Percentiles rank a stretch among this genome's conserved stretches.
Evolutionary conservation across 2,329 filamentous ascomycete species (phyloP).

Genomic region (Colletotrichum graminicola): DNA sequence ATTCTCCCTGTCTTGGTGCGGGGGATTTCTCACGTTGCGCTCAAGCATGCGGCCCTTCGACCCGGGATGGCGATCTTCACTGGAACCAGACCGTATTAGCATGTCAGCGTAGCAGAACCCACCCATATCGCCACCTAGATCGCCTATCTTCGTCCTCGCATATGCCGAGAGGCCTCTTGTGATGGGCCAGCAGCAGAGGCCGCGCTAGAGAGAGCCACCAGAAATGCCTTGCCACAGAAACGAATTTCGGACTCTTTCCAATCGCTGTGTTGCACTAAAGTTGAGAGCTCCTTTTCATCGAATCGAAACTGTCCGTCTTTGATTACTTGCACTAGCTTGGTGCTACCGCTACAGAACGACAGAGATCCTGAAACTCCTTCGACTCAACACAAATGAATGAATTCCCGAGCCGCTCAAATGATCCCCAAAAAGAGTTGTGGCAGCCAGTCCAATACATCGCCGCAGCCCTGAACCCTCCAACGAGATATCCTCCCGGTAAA

Average conservation of each 20-base stretch:
- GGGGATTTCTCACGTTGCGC: conserved; percentile 6
- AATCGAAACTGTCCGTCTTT: neutral
- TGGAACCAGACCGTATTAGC: neutral
- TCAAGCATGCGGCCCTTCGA: neutral
- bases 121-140: neutral
- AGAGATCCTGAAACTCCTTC: neutral
- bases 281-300: neutral
- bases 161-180: neutral
- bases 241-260: too few relatives aligned
- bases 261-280: neutral
- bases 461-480: neutral
- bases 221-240: neutral
- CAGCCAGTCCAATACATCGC: neutral
- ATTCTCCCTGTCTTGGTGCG: neutral
- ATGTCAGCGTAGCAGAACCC: conserved; percentile 13
- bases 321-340: neutral
- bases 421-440: neutral
- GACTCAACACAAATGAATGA: neutral
- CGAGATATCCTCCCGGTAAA: neutral
- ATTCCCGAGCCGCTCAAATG: neutral
- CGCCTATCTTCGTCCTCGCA: neutral
- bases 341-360: neutral
- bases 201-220: neutral
- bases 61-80: conserved; percentile 21
- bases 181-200: conserved; percentile 4